Evolutionary conservation across 345 rosid genomes (phyloP).

Genomic region (Acer saccharum): DNA sequence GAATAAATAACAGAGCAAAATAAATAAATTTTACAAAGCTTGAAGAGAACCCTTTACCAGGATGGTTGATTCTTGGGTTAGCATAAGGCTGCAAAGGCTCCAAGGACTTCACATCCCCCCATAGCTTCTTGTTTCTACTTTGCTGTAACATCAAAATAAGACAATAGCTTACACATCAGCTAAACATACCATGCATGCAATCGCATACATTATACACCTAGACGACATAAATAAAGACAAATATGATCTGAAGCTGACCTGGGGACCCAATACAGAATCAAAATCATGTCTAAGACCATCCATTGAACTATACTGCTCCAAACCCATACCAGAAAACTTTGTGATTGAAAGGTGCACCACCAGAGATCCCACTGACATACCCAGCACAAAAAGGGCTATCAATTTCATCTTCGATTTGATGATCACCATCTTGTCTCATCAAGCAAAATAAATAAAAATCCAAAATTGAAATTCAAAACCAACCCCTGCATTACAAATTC

Average conservation of each 20-base stretch:
- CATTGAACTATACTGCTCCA: conserved; percentile 55
- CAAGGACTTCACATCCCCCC: conserved; percentile 79
- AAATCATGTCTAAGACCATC: conserved; percentile 56
- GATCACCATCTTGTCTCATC: conserved; percentile 60
- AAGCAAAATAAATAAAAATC: conserved; percentile 10
- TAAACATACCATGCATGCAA: neutral
- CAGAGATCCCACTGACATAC: conserved; percentile 76
- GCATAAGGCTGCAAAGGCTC: conserved; percentile 88
- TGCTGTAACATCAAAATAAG: conserved; percentile 40
- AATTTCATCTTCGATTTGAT: conserved; percentile 88
- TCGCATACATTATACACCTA: neutral
- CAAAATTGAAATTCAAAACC: conserved; percentile 19
- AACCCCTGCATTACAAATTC: conserved; percentile 16
- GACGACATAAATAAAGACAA: neutral
- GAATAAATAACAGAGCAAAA: neutral
- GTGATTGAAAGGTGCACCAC: conserved; percentile 81
- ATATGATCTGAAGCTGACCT: conserved; percentile 35
- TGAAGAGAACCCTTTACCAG: conserved; percentile 52
- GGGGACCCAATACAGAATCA: conserved; percentile 41
- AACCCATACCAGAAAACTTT: conserved; percentile 60
- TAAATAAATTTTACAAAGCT: conserved; percentile 1
- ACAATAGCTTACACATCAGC: conserved; percentile 14
- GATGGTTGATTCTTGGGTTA: conserved; percentile 74
- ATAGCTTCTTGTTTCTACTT: conserved; percentile 59
- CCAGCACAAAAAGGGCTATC: conserved; percentile 73